Conservation (phyloP, 352 stramenopile genomes). For the Plasmopara muralis region DNA sequence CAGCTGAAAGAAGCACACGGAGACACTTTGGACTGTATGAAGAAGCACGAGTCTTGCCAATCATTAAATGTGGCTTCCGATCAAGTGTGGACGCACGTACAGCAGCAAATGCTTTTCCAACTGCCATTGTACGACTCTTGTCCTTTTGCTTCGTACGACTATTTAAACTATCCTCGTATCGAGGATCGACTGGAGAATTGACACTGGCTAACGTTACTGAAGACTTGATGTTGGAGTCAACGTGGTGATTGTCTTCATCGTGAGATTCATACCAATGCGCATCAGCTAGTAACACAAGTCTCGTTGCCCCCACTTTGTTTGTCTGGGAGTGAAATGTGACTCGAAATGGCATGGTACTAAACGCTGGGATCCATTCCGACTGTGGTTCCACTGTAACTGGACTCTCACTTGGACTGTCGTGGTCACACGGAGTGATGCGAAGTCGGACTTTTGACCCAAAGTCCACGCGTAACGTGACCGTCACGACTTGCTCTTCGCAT, state of each 20-base stretch:
- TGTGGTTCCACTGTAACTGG: constrained; percentile 36
- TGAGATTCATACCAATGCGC: constrained; percentile 48
- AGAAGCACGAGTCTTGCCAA: constrained; percentile 9
- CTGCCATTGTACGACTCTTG: constrained; percentile 10
- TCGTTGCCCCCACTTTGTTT: constrained; percentile 11
- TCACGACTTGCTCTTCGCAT: constrained; percentile 48
- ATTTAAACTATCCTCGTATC: constrained; percentile 13
- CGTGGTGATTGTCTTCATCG: constrained; percentile 3
- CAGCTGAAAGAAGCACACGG: constrained; percentile 44
- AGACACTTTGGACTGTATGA: constrained; percentile 43
- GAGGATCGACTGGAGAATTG: constrained; percentile 1
- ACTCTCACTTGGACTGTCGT: constrained; percentile 15
- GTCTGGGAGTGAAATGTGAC: constrained; percentile 41
- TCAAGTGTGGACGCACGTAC: constrained; percentile 54
- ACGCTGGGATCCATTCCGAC: constrained; percentile 26
- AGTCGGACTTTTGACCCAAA: constrained; percentile 36
- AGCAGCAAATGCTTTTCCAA: constrained; percentile 64
- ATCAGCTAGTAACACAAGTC: constrained; percentile 54
- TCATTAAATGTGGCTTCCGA: constrained; percentile 14
- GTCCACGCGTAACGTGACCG: constrained; percentile 50
- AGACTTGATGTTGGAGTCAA: constrained; percentile 2
- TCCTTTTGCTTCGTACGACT: constrained; percentile 3
- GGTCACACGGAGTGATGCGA: constrained; percentile 32
- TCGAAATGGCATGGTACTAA: constrained; percentile 31
- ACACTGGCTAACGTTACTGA: constrained; percentile 2